Conservation (phyloP, 768 basidiomycete species). For the Pleurotus salmoneostramineus region DNA sequence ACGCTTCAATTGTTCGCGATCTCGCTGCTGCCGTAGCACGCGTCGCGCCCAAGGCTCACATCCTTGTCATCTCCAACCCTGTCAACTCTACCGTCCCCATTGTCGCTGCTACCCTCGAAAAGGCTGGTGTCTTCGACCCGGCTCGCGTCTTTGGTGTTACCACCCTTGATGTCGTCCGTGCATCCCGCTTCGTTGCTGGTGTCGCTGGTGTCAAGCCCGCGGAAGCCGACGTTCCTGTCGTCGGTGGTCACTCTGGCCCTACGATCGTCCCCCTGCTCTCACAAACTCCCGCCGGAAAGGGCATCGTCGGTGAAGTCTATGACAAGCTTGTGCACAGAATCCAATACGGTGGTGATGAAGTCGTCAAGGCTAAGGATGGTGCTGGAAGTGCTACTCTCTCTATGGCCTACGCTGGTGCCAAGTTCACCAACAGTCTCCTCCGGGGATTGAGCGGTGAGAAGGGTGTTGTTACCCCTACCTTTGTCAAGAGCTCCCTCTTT, state of each 20-base stretch:
- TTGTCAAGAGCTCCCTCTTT: slow-evolving; percentile 87
- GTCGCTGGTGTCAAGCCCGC: slow-evolving; percentile 62
- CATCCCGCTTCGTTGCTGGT: slow-evolving; percentile 83
- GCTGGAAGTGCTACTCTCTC: slow-evolving; percentile 92
- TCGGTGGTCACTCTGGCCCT: slow-evolving; percentile 96
- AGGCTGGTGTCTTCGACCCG: slow-evolving; percentile 91
- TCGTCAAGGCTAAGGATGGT: slow-evolving; percentile 96
- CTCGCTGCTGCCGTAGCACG: slow-evolving; percentile 87
- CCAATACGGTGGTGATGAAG: slow-evolving; percentile 97
- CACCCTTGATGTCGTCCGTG: slow-evolving; percentile 96
- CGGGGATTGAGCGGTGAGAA: slow-evolving; percentile 86
- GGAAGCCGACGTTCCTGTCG: slow-evolving; percentile 74
- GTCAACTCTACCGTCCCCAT: slow-evolving; percentile 99
- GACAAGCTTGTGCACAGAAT: slow-evolving; percentile 86
- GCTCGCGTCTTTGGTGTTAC: slow-evolving; percentile 92
- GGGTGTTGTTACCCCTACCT: slow-evolving; percentile 79
- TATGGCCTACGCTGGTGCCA: slow-evolving; percentile 94
- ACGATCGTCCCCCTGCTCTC: slow-evolving; percentile 97
- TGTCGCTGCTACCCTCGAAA: slow-evolving; percentile 86
- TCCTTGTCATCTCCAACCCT: slow-evolving; percentile 98
- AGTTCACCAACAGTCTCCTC: slow-evolving; percentile 82
- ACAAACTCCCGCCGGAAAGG: slow-evolving; percentile 68
- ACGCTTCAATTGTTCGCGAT: slow-evolving; percentile 96
- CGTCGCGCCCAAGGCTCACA: slow-evolving; percentile 84
- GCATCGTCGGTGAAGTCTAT: slow-evolving; percentile 70